Evolutionary conservation across 176 grass and related monocot species (phyloP).

Genomic region (Miscanthus lutarioriparius): DNA sequence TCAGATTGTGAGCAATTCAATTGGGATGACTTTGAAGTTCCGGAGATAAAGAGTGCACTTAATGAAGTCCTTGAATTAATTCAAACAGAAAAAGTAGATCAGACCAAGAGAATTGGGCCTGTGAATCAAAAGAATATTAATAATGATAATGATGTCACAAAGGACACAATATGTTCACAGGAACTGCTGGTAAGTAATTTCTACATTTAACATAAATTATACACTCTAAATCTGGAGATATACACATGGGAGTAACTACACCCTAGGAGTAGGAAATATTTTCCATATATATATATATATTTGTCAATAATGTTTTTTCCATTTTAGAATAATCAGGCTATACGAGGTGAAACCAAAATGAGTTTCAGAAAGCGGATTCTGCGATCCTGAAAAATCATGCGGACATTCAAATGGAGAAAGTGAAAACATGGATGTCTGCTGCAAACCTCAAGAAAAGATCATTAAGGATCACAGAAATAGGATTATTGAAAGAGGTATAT

Average conservation of each 20-base stretch:
- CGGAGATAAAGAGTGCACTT: slow-evolving; percentile 77
- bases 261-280: no score
- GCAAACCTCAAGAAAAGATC: slow-evolving; percentile 42
- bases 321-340: slow-evolving; percentile 40
- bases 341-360: slow-evolving; percentile 25
- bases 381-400: slow-evolving; percentile 28
- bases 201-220: slow-evolving; percentile 12
- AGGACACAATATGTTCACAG: slow-evolving; percentile 32
- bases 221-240: neutral
- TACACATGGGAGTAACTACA: neutral
- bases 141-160: slow-evolving; percentile 31
- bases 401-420: slow-evolving; percentile 43
- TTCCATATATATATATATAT: neutral
- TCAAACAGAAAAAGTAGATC: slow-evolving; percentile 66
- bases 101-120: slow-evolving; percentile 41
- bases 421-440: slow-evolving; percentile 24
- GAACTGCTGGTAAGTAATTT: slow-evolving; percentile 47
- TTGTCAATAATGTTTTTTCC: slow-evolving; percentile 2
- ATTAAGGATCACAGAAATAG: slow-evolving; percentile 54
- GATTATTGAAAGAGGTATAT: slow-evolving; percentile 56
- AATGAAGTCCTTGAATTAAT: slow-evolving; percentile 83
- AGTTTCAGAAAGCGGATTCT: slow-evolving; percentile 36
- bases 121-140: slow-evolving; percentile 36
- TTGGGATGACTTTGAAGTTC: slow-evolving; percentile 87
- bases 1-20: slow-evolving; percentile 40